phyloP scores from a whole-genome alignment of 257 asterid species.

The Solanum ossicruentum region DNA sequence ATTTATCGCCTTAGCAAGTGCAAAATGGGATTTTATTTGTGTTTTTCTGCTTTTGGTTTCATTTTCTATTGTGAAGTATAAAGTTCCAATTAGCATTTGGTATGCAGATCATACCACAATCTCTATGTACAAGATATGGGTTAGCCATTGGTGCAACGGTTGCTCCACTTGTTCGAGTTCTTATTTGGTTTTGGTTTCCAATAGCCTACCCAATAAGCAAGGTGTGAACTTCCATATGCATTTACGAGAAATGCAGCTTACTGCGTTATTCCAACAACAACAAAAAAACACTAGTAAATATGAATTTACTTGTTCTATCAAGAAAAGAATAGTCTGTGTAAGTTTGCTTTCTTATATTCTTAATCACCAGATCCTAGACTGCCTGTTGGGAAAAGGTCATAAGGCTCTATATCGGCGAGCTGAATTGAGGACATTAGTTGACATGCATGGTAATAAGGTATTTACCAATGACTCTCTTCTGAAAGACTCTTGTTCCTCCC shows the following conservation, averaged over 20 bases:
- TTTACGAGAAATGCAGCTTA: background rate
- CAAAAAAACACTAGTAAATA: background rate
- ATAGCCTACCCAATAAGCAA: conserved; percentile 66
- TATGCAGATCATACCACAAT: conserved; percentile 20
- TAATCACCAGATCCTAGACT: conserved; percentile 43
- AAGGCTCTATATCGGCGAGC: conserved; percentile 57
- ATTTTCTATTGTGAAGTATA: background rate
- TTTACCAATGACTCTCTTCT: background rate
- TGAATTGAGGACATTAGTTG: conserved; percentile 61
- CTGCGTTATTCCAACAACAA: background rate
- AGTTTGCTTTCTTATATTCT: background rate
- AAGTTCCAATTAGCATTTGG: background rate
- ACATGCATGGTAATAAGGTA: conserved; percentile 76
- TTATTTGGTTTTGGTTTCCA: conserved; percentile 49
- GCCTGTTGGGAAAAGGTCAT: conserved; percentile 52
- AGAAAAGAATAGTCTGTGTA: background rate
- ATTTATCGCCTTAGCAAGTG: background rate
- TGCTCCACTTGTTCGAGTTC: conserved; percentile 37
- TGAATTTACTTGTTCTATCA: background rate
- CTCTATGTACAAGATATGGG: conserved; percentile 53
- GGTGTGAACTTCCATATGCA: conserved; percentile 6
- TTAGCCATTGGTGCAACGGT: conserved; percentile 56
- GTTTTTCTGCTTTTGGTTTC: background rate
- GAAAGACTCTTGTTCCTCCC: background rate
- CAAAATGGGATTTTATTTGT: background rate